These are phyloP conservation scores for Teunomyces aglyptinius DNA, from an alignment of 805 yeast species.

Conservation along the genomic window DNA sequence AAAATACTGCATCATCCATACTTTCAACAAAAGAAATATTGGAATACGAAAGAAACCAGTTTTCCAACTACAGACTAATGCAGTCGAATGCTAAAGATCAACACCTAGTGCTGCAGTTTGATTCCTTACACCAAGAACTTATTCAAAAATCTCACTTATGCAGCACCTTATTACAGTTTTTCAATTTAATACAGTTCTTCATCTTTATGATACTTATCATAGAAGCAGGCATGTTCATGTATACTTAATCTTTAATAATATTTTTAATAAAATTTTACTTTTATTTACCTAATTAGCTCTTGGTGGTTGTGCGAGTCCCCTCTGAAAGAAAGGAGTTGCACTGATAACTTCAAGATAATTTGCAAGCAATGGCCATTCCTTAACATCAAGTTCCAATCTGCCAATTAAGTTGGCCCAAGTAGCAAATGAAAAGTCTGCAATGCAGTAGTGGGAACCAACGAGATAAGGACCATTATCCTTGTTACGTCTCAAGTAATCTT, in stretches of 20 bases:
- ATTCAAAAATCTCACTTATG: background rate
- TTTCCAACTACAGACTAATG: background rate
- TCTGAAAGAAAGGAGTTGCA: slow-evolving; percentile 21
- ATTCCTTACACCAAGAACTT: background rate
- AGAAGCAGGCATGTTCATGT: background rate
- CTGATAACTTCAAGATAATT: slow-evolving; percentile 43
- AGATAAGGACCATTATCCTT: slow-evolving; percentile 39
- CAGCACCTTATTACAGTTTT: background rate
- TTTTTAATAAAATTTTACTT: background rate
- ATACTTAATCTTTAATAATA: background rate
- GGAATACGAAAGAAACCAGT: background rate
- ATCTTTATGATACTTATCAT: background rate
- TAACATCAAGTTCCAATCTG: slow-evolving; percentile 27
- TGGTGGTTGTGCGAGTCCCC: slow-evolving; percentile 21
- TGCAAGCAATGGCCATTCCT: slow-evolving; percentile 37
- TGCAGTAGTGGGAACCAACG: slow-evolving; percentile 57
- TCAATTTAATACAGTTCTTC: background rate
- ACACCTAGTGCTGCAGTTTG: background rate
- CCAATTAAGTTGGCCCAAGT: slow-evolving; percentile 40
- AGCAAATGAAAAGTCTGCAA: slow-evolving; percentile 55
- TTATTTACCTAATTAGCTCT: background rate
- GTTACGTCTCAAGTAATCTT: slow-evolving; percentile 47
- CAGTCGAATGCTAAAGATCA: background rate
- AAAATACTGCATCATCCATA: background rate
- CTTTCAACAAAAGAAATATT: background rate